A percentile compares a stretch with the other conserved stretches of the same genome.
Conservation (phyloP, 306 rosid species). For the peach (Prunus persica) region DNA sequence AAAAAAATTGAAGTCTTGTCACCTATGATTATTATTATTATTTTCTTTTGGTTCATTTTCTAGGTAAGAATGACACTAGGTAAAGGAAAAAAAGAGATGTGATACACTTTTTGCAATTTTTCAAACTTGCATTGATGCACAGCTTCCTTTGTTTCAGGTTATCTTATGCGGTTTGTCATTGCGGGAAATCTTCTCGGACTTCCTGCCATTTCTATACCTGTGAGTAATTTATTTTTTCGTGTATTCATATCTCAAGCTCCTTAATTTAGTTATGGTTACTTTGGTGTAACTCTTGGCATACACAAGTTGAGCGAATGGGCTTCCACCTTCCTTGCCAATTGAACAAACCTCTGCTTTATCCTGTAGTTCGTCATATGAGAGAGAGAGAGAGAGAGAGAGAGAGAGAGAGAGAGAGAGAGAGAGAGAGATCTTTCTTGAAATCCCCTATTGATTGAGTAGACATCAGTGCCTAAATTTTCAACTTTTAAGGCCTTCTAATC, state of each 20-base stretch:
- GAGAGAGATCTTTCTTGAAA: too few relatives aligned
- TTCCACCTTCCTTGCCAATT: not conserved
- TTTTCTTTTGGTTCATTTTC: not conserved
- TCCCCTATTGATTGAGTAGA: too few relatives aligned
- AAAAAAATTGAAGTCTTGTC: not conserved
- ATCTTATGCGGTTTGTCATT: slow-evolving; percentile 77
- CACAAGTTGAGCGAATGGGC: not conserved
- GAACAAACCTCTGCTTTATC: not conserved
- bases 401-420: too few relatives aligned
- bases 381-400: too few relatives aligned
- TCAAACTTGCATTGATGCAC: not conserved
- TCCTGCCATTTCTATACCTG: slow-evolving; percentile 94
- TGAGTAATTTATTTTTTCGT: slow-evolving; percentile 35
- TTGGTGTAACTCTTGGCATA: not conserved
- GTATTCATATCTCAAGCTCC: not conserved
- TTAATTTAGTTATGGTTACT: not conserved
- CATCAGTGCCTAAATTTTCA: not conserved
- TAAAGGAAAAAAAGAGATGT: not conserved
- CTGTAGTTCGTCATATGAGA: too few relatives aligned
- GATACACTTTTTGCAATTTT: slow-evolving; percentile 15
- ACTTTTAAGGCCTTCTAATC: not conserved
- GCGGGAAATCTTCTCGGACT: slow-evolving; percentile 79
- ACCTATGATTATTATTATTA: not conserved
- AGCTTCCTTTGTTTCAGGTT: slow-evolving; percentile 38
- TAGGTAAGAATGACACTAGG: not conserved